Conservation (phyloP, 2,329 filamentous ascomycete genomes). For the Clonostachys solani region DNA sequence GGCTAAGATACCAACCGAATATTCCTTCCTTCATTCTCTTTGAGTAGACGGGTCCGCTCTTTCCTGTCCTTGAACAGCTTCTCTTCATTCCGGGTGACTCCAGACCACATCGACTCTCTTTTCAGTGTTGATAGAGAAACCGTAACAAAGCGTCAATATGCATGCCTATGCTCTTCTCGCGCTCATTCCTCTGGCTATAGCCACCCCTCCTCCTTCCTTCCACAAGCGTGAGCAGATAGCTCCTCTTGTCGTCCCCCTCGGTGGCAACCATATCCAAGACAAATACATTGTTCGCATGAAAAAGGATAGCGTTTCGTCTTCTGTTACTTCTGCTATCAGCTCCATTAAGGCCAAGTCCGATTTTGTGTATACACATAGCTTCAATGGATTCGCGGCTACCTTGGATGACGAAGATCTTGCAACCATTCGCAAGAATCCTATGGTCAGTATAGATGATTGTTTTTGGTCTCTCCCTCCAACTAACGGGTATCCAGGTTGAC, state of each 20-base stretch:
- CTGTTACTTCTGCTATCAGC: slow-evolving; percentile 15
- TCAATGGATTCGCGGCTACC: slow-evolving; percentile 18
- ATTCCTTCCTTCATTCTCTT: too few species aligned
- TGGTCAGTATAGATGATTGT: not conserved
- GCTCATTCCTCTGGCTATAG: slow-evolving; percentile 21
- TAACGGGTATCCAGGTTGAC: slow-evolving; percentile 11
- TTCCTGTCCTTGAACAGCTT: too few species aligned
- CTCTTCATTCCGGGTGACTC: too few species aligned
- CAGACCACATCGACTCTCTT: too few species aligned
- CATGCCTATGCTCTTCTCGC: slow-evolving; percentile 22
- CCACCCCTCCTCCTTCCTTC: slow-evolving; percentile 12
- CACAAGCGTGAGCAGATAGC: slow-evolving; percentile 22
- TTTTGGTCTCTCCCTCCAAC: too few species aligned
- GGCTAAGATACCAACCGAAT: too few species aligned
- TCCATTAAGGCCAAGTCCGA: slow-evolving; percentile 22
- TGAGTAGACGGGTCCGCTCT: too few species aligned
- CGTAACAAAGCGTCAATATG: slow-evolving; percentile 15
- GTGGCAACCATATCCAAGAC: slow-evolving; percentile 20
- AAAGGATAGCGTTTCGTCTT: slow-evolving; percentile 9
- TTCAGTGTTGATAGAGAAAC: too few species aligned
- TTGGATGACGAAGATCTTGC: slow-evolving; percentile 15
- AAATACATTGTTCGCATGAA: slow-evolving; percentile 32
- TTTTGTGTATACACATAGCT: slow-evolving; percentile 17
- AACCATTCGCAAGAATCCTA: slow-evolving; percentile 14
- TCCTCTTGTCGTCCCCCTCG: slow-evolving; percentile 23